Evolutionary conservation across 345 rosid genomes (phyloP), one percentile per base, ranked within the genome.

Genomic region (Salix dunnii): DNA sequence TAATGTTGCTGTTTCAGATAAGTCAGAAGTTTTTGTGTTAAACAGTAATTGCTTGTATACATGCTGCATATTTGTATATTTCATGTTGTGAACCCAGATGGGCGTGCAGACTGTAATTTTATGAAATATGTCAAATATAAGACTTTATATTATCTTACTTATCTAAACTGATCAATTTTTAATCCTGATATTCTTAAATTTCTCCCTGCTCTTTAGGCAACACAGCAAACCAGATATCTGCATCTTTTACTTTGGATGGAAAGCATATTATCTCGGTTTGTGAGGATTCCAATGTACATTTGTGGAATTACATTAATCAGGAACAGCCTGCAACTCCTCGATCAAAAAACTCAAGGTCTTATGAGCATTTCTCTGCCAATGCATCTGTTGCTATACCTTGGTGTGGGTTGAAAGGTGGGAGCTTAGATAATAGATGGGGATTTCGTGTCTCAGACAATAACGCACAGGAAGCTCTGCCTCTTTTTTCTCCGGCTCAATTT

Each of bases 361-460:
- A 80, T 11, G 96, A 92, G 79, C 88, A 90, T n/a, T 92, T 92
- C 80, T 88, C 97, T 27, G 72, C 77, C 27, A 85, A 91, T 60
- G 86, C 84, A 4, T 89, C 93, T 3, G 78, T 91, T 31, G 97
- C 96, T 38, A 75, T 92, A 49, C 91, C 97, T 42, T 92, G 97
- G 97, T 46, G 63, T 27, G 94, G 94, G 69, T 81, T 25, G 89
- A 84, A 51, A 77, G 10, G 3, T 48, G 75, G 72, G 43, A 79
- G 75, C 46, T 46, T 70, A 7, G 83, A 81, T 48, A 75, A 77
- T 61, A 79, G 78, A 67, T 76, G 81, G 81, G 77, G 78, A 8
- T 65, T 77, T 70, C 74, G 69, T 28, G 66, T 78, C 48, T 62
- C 77, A n/a, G 71, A 42, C 40, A 74, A 73, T 27, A 62, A 66